Conservation (phyloP, 2,329 filamentous ascomycete species). For the Pseudodiploospora longispora region DNA sequence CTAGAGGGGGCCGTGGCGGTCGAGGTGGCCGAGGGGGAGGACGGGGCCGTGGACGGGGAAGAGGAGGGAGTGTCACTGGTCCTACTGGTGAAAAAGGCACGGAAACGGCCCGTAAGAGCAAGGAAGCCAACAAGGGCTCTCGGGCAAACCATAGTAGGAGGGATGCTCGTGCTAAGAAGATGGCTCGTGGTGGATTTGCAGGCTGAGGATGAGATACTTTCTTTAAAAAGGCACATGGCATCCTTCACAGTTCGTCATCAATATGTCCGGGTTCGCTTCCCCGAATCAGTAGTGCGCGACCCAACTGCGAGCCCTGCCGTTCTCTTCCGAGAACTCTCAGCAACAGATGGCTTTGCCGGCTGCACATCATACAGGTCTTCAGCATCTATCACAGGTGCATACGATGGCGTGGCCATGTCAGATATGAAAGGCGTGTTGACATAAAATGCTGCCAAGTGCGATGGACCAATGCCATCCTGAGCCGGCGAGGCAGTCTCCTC, state of each 20-base stretch:
- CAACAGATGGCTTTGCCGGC: too few species aligned
- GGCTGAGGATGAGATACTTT: conserved; percentile 9
- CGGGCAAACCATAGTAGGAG: conserved; percentile 81
- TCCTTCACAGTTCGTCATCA: not conserved
- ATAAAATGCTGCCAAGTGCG: too few species aligned
- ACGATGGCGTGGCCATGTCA: too few species aligned
- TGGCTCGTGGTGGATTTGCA: conserved; percentile 43
- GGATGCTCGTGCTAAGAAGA: conserved; percentile 59
- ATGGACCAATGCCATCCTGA: too few species aligned
- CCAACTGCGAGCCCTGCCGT: too few species aligned
- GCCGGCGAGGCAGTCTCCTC: conserved; percentile 18
- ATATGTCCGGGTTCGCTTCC: too few species aligned
- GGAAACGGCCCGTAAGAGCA: conserved; percentile 61
- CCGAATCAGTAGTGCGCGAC: too few species aligned
- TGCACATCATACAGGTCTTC: too few species aligned
- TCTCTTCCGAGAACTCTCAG: too few species aligned
- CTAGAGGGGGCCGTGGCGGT: conserved; percentile 39
- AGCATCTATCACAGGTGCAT: too few species aligned
- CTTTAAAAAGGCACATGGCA: not conserved
- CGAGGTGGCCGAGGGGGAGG: conserved; percentile 39
- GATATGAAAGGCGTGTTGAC: too few species aligned
- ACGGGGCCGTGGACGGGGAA: conserved; percentile 15
- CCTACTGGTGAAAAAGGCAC: conserved; percentile 62
- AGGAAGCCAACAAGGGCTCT: conserved; percentile 75
- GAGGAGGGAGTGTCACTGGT: conserved; percentile 53